Conservation (phyloP, 139 green algal genomes). For the Micromonas commoda region DNA sequence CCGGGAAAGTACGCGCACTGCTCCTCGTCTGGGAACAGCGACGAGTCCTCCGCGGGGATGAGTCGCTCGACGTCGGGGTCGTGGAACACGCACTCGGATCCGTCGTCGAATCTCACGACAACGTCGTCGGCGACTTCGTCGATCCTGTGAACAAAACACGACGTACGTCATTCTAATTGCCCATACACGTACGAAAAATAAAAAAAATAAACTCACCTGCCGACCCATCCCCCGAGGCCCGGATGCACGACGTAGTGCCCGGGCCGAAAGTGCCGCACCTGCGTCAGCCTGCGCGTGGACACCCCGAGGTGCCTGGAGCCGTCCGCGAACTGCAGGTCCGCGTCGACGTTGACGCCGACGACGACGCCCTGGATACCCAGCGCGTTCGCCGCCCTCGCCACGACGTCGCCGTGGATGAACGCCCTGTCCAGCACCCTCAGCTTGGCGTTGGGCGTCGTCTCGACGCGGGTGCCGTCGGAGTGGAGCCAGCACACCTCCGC, state of each 20-base stretch:
- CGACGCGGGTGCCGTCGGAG: neutral
- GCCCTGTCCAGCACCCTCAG: constrained; percentile 39
- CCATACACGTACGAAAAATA: too few species aligned
- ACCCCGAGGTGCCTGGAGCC: constrained; percentile 11
- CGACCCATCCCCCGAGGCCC: constrained; percentile 32
- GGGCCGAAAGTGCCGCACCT: constrained; percentile 7
- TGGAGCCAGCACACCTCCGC: constrained; percentile 37
- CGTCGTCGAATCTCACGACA: constrained; percentile 36
- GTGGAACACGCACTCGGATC: constrained; percentile 23
- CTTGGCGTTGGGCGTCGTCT: neutral
- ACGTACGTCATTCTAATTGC: too few species aligned
- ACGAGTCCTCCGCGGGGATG: neutral
- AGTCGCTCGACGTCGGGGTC: constrained; percentile 21
- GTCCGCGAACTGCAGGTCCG: constrained; percentile 15
- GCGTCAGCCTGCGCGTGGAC: constrained; percentile 9
- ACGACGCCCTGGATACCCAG: constrained; percentile 41
- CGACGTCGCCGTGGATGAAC: constrained; percentile 43
- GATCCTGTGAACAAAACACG: neutral
- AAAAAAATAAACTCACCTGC: too few species aligned
- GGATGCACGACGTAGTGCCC: constrained; percentile 38
- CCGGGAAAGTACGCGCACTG: constrained; percentile 34
- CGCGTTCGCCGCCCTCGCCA: constrained; percentile 34
- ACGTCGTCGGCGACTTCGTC: constrained; percentile 25
- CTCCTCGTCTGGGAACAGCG: constrained; percentile 21
- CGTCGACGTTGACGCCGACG: constrained; percentile 33